Conservation (phyloP, 805 yeast species). For the Deakozyma indianensis region DNA sequence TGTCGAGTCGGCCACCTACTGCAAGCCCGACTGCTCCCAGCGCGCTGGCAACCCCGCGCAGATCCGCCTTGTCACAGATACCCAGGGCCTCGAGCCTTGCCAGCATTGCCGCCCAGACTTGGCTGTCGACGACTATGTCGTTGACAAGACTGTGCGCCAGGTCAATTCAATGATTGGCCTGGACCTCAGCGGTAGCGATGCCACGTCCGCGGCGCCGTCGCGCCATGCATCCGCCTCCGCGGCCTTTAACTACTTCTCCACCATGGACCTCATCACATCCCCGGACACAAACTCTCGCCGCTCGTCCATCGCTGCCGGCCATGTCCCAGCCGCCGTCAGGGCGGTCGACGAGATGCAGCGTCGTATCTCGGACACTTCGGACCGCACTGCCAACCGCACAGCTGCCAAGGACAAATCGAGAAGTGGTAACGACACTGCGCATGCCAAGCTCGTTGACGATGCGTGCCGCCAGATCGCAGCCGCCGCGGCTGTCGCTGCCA, state of each 20-base stretch:
- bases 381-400: neutral
- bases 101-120: neutral
- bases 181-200: neutral
- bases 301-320: neutral
- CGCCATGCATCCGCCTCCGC: neutral
- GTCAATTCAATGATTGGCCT: neutral
- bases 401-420: neutral
- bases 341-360: neutral
- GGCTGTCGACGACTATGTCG: neutral
- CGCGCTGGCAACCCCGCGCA: neutral
- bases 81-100: neutral
- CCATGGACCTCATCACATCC: neutral
- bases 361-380: neutral
- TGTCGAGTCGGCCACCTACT: neutral
- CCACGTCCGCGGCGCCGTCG: neutral
- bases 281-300: neutral
- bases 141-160: neutral
- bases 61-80: neutral
- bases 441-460: slow-evolving; percentile 51
- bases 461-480: slow-evolving; percentile 76
- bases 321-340: neutral
- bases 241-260: neutral
- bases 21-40: neutral
- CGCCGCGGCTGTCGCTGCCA: slow-evolving; percentile 47
- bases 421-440: slow-evolving; percentile 18